Evolutionary conservation across 345 rosid species (phyloP), one percentile per base, ranked within the genome.

Genomic region (Nephelium lappaceum): DNA sequence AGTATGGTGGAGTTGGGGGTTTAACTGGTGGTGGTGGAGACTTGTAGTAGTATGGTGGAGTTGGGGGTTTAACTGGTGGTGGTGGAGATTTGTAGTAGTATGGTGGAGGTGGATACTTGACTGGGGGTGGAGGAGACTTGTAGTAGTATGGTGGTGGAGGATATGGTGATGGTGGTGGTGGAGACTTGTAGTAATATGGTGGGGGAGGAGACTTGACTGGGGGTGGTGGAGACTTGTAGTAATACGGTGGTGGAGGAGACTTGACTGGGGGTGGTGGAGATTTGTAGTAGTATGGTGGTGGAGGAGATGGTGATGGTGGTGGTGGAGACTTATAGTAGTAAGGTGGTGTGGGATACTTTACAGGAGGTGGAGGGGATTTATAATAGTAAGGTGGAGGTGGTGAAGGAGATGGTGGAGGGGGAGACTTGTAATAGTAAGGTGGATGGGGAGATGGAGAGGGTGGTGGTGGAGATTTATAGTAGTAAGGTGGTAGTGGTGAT

Each of bases 401-500:
- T 31, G 36, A 31, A 0, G 67, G 39, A 24, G 60, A 69, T 0
- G 86, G 80, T 55, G 90, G 81, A 24, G 87, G 79, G 0, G 82
- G 77, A 5, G 81, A 73, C 0, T 79, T 65, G 38, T 73, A 79
- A 23, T 73, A 58, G 63, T 79, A 79, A 5, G 81, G 80, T 0
- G 81, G 72, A 0, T 10, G 76, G 58, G 74, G 87, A 79, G 47
- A 83, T 11, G 47, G 73, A 3, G 74, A 31, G 0, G 93, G 93
- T 23, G 93, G 93, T 11, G 93, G 93, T 14, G 93, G 93, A 5
- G 93, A 90, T 2, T 85, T 84, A 36, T 90, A 90, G 5, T 79
- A 78, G 72, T 88, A 86, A 0, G 92, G 89, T 15, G 90, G 92
- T 0, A 87, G 84, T 1, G 78, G 84, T 8, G 82, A 81, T 5